These are phyloP conservation scores for Metschnikowia rubicola DNA, from an alignment of 805 yeast genomes.

Conservation along the genomic window DNA sequence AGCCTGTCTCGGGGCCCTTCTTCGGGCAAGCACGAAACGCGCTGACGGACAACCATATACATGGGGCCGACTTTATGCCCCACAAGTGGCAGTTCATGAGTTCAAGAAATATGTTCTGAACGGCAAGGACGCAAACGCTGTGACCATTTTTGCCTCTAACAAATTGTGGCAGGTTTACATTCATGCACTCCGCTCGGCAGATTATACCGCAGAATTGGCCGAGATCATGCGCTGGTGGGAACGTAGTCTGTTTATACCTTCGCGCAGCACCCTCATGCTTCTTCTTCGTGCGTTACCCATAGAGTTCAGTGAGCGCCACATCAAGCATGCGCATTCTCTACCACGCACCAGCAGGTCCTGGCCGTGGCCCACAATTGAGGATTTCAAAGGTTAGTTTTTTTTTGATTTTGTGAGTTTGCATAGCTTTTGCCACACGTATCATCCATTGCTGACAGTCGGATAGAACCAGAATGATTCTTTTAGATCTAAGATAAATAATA, in stretches of 20 bases:
- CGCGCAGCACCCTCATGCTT: slow-evolving; percentile 34
- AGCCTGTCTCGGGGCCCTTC: slow-evolving; percentile 39
- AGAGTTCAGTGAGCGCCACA: slow-evolving; percentile 35
- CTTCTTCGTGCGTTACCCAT: slow-evolving; percentile 37
- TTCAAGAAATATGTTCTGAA: slow-evolving; percentile 41
- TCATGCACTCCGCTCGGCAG: slow-evolving; percentile 43
- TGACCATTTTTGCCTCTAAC: slow-evolving; percentile 25
- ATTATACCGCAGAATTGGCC: slow-evolving; percentile 47
- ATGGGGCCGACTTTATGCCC: slow-evolving; percentile 54
- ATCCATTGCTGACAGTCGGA: too few species aligned
- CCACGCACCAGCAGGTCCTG: slow-evolving; percentile 9
- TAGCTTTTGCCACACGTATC: too few species aligned
- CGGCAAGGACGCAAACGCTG: slow-evolving; percentile 1
- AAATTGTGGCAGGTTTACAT: slow-evolving; percentile 54
- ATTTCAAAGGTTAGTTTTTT: not conserved
- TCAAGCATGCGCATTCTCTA: slow-evolving; percentile 27
- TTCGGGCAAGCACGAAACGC: slow-evolving; percentile 43
- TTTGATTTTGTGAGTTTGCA: too few species aligned
- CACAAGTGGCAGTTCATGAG: slow-evolving; percentile 59
- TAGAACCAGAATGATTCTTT: too few species aligned
- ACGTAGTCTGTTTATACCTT: slow-evolving; percentile 41
- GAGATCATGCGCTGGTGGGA: slow-evolving; percentile 56
- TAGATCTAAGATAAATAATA: too few species aligned
- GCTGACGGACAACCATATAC: slow-evolving; percentile 19
- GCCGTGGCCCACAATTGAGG: slow-evolving; percentile 20